Evolutionary conservation across 2,329 filamentous ascomycete genomes (phyloP).

Genomic region (Neoascochyta sp.): DNA sequence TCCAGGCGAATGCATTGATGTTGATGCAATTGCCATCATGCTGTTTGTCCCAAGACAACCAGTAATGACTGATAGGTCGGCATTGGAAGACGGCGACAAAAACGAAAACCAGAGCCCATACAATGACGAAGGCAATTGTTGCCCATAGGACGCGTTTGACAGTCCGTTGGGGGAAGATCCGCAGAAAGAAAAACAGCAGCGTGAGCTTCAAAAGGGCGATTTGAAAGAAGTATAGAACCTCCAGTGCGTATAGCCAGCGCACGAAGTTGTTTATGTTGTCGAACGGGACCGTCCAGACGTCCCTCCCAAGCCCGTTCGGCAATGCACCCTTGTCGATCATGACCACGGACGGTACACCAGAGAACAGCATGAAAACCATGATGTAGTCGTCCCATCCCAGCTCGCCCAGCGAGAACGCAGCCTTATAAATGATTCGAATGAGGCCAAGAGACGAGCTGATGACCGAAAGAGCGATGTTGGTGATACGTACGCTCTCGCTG

Average conservation of each 20-base stretch:
- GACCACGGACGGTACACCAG: slow-evolving; percentile 23
- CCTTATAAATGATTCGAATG: slow-evolving; percentile 39
- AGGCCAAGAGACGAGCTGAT: slow-evolving; percentile 35
- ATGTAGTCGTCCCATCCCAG: slow-evolving; percentile 42
- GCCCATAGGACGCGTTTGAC: slow-evolving; percentile 13
- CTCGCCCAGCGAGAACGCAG: slow-evolving; percentile 30
- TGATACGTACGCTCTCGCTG: slow-evolving; percentile 27
- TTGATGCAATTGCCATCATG: slow-evolving; percentile 33
- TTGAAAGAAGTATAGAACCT: slow-evolving; percentile 34
- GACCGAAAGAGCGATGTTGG: slow-evolving; percentile 35
- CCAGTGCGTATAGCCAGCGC: slow-evolving; percentile 28
- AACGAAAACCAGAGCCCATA: slow-evolving; percentile 21
- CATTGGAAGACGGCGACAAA: slow-evolving; percentile 31
- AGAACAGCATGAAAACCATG: slow-evolving; percentile 18
- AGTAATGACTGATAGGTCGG: slow-evolving; percentile 31
- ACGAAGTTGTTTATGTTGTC: slow-evolving; percentile 45
- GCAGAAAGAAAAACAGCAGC: slow-evolving; percentile 26
- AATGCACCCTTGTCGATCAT: slow-evolving; percentile 19
- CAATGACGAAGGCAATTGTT: slow-evolving; percentile 22
- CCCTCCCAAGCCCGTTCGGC: slow-evolving; percentile 46
- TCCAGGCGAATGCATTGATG: slow-evolving; percentile 32
- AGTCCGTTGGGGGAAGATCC: slow-evolving; percentile 26
- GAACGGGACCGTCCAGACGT: slow-evolving; percentile 50
- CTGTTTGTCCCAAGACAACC: slow-evolving; percentile 30
- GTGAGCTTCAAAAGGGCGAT: slow-evolving; percentile 26